Base-by-base conservation (phyloP, 1,284 basidiomycete genomes). In the Termitomyces sp. region DNA sequence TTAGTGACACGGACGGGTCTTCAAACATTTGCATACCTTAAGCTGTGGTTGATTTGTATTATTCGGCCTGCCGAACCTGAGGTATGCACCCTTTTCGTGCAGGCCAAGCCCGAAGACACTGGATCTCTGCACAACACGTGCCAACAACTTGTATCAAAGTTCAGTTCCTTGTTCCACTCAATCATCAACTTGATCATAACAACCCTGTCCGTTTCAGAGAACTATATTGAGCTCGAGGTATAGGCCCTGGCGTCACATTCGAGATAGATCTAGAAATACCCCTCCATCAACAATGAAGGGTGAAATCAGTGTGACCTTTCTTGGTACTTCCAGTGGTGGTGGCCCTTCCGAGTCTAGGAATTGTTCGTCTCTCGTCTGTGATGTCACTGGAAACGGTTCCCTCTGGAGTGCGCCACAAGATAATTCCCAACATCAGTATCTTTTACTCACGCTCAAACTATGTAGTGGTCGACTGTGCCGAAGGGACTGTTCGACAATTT, bases 391-490 rank as follows among this genome's bases (percentile, higher is more conserved):
- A 7, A 72, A 82, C 52, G 76, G 77, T 13, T 69, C 76, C 2
- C 68, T 87, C 19, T 89, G 87, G 86, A 83, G 86, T 88, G 68
- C 63, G 75, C 60, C 44, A 52, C 38, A 50, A 7, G 24, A 5
- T 13, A 9, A 48, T 46, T 31, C 21, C 39, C 39, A 49, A 37
- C 37, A 21, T 49, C 42, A 59, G 56, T 55, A 24, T 60, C 53
- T 31, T n/a, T 33, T 19, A 43, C 33, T 41, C n/a, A 37, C 50
- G 13, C 35, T 31, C 54, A 35, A 9, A 31, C 46, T 41, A n/a
- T n/a, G n/a, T n/a, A 92, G 90, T 95, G 78, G 81, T 95, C 46
- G 92, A 95, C 64, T 88, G 87, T 60, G 90, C 89, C 11, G 92
- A 95, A 68, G 92, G 90, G 8, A 94, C 93, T 2, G 62, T 67